phyloP scores from a whole-genome alignment of 139 green algal genomes.

The Auxenochlorella protothecoides region DNA sequence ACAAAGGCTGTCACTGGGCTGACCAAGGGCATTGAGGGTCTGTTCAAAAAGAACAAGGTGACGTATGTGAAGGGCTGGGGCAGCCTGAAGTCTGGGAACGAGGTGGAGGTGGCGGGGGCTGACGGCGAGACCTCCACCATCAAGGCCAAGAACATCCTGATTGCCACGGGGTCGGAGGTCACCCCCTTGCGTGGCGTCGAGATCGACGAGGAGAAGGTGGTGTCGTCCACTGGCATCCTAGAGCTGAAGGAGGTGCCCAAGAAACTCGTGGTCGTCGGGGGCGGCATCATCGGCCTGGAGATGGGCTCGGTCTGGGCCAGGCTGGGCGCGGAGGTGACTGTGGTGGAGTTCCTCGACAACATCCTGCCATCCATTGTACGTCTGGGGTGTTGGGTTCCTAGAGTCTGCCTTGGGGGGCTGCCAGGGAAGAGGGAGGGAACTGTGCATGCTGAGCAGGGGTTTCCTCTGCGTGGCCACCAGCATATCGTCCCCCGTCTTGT shows the following conservation, averaged over 20 bases:
- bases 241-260: conserved; percentile 78
- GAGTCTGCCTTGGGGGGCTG: too few species aligned
- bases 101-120: conserved; percentile 68
- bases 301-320: conserved; percentile 91
- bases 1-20: conserved; percentile 68
- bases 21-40: conserved; percentile 94
- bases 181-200: conserved; percentile 69
- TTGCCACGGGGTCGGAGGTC: conserved; percentile 92
- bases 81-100: conserved; percentile 53
- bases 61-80: conserved; percentile 92
- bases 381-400: not conserved
- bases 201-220: conserved; percentile 89
- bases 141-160: conserved; percentile 87
- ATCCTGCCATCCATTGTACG: conserved; percentile 87
- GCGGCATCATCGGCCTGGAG: conserved; percentile 95
- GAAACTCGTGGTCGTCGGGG: conserved; percentile 91
- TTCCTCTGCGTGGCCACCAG: too few species aligned
- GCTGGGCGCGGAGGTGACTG: conserved; percentile 85
- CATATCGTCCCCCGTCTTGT: too few species aligned
- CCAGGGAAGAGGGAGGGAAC: too few species aligned
- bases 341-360: conserved; percentile 87
- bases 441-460: too few species aligned
- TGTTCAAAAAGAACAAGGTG: conserved; percentile 99
- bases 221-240: conserved; percentile 94
- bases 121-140: conserved; percentile 58